Conservation (phyloP, 2,329 filamentous ascomycete genomes). For the Fusarium sp. region DNA sequence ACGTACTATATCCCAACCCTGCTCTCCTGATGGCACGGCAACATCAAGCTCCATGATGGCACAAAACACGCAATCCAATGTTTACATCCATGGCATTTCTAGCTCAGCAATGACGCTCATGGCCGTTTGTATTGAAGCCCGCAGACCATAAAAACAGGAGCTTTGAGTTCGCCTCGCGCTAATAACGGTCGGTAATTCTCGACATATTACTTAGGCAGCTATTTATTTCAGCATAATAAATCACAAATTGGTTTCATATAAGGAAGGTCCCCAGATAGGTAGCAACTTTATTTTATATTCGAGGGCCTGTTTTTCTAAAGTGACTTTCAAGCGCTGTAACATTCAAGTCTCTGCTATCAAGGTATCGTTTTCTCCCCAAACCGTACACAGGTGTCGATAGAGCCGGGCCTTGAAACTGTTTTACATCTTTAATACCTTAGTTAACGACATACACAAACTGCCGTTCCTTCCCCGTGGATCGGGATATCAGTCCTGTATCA, state of each 20-base stretch:
- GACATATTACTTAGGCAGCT: not conserved
- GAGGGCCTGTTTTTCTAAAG: too few species aligned
- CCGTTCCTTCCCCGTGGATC: conserved; percentile 1
- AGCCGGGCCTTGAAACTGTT: conserved; percentile 10
- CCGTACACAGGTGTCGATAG: not conserved
- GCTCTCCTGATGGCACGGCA: conserved; percentile 22
- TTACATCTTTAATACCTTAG: not conserved
- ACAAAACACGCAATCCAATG: conserved; percentile 23
- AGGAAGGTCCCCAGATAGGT: not conserved
- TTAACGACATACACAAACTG: not conserved
- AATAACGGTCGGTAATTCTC: not conserved
- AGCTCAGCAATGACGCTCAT: conserved; percentile 10
- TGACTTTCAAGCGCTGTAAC: not conserved
- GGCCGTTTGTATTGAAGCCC: not conserved
- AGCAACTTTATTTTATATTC: not conserved
- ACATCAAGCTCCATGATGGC: conserved; percentile 7
- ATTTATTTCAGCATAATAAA: not conserved
- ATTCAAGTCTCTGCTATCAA: not conserved
- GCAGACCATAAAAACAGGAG: not conserved
- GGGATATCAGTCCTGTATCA: conserved; percentile 9
- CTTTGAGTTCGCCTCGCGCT: not conserved
- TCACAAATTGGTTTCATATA: too few species aligned
- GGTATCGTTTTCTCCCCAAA: not conserved
- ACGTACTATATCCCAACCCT: not conserved
- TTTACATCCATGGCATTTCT: not conserved